These are phyloP conservation scores for Aspergillus fijiensis DNA, from an alignment of 2,329 filamentous ascomycete species.

Conservation along the genomic window DNA sequence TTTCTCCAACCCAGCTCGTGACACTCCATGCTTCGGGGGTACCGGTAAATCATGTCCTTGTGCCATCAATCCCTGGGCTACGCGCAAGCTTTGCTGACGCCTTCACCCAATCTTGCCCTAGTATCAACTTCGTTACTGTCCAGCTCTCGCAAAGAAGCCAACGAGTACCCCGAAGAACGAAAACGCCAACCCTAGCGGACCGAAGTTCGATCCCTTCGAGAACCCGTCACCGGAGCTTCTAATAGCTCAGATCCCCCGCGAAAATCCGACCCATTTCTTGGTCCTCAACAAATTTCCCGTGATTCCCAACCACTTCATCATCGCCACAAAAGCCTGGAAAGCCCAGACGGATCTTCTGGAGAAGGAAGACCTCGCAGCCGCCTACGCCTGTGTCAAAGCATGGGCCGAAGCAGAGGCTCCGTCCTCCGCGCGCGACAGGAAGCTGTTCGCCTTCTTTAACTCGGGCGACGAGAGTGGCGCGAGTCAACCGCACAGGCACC, in stretches of 20 bases:
- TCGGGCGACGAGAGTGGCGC: constrained; percentile 50
- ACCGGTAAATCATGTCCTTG: constrained; percentile 28
- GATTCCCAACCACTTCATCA: constrained; percentile 51
- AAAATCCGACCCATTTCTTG: constrained; percentile 39
- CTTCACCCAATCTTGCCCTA: constrained; percentile 17
- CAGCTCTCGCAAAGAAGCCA: constrained; percentile 48
- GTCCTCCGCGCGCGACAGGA: constrained; percentile 18
- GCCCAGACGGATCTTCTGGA: constrained; percentile 47
- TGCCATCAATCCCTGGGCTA: background rate
- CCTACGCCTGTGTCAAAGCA: constrained; percentile 43
- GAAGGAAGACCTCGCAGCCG: constrained; percentile 41
- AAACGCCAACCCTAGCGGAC: constrained; percentile 14
- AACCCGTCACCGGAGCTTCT: constrained; percentile 45
- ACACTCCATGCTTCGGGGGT: constrained; percentile 36
- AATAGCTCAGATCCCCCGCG: constrained; percentile 39
- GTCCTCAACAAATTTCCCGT: constrained; percentile 52
- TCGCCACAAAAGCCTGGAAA: constrained; percentile 47
- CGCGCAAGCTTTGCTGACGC: background rate
- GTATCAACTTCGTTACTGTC: constrained; percentile 52
- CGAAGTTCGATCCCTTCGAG: constrained; percentile 47
- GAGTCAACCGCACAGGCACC: constrained; percentile 49
- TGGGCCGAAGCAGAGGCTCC: constrained; percentile 31
- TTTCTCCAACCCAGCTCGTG: constrained; percentile 42
- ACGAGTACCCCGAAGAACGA: constrained; percentile 25
- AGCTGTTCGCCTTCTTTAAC: constrained; percentile 52